Conservation (phyloP, 257 asterid genomes). For the Plantago ovata region DNA sequence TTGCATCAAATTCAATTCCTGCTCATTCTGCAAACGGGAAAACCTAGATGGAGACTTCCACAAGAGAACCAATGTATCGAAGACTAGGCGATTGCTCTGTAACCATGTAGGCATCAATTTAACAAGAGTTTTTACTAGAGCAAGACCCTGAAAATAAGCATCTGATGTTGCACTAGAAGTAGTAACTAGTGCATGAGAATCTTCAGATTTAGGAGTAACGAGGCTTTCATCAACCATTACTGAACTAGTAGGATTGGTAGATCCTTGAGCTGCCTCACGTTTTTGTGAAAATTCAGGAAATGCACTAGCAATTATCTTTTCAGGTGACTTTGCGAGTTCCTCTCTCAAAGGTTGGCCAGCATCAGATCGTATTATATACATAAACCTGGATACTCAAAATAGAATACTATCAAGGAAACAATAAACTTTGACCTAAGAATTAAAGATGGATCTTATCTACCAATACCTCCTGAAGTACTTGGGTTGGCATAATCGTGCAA, state of each 20-base stretch:
- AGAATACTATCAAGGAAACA: conserved; percentile 20
- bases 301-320: conserved; percentile 88
- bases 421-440: conserved; percentile 4
- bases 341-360: conserved; percentile 99
- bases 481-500: conserved; percentile 74
- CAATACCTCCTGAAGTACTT: conserved; percentile 89
- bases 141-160: conserved; percentile 98
- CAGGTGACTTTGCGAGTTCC: conserved; percentile 97
- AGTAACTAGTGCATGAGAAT: conserved; percentile 47
- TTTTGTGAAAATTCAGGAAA: conserved; percentile 68
- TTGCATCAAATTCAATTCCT: conserved; percentile 89
- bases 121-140: conserved; percentile 82
- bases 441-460: conserved; percentile 9
- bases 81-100: conserved; percentile 78
- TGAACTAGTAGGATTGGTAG: conserved; percentile 51
- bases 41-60: conserved; percentile 94
- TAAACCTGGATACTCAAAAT: conserved; percentile 57
- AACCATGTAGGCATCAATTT: conserved; percentile 98
- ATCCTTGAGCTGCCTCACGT: conserved; percentile 58
- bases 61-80: conserved; percentile 77
- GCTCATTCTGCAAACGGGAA: conserved; percentile 84
- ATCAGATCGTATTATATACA: conserved; percentile 93
- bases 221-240: conserved; percentile 51
- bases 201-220: conserved; percentile 60
- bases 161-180: conserved; percentile 54